Evolutionary conservation across 2,329 filamentous ascomycete species (phyloP), one percentile per base, ranked within the genome.

Genomic region (Beauveria sp.): DNA sequence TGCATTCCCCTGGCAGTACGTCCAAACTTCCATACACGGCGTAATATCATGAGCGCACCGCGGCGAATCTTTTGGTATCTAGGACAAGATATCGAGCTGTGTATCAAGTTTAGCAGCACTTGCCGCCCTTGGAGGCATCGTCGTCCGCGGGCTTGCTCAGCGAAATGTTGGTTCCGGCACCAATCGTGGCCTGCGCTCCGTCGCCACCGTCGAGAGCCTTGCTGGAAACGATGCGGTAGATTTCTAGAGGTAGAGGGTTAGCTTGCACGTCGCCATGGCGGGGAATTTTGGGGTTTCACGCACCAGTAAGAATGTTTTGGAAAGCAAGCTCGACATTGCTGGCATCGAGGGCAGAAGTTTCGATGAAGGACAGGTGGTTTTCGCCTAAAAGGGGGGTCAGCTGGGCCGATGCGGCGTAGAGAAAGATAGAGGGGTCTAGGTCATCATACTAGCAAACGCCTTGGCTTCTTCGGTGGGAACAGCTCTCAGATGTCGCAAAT

Each of bases 301-400:
- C 84, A 97, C 93, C 93, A 73, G 94, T 99, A 74, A 99, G 83
- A 74, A 99, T 99, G 79, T 97, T 97, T 80, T 99, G 93, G 85
- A 99, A 97, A 63, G 94, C 94, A 72, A 97, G 87, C 80, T 99
- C 94, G 67, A 99, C 94, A 74, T 99, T 99, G 85, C 92, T 97
- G 70, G 94, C 94, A 74, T 99, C 94, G 70, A 99, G 88, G 66
- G 94, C 94, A 64, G 96, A 99, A 47, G 94, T 99, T 83, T 99
- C 94, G 76, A 99, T 99, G 78, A 99, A 99, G 56, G 93, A 97
- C 51, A 97, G 84, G 76, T 96, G 93, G 80, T 97, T 96, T 77
- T 97, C 92, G 83, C 91, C 92, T 96, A 68, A 22, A 52, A 61
- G 28, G 40, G 44, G 55, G 30, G 26, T 47, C 34, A 54, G 64